Percentiles rank a stretch among this genome's conserved stretches.
Evolutionary conservation across 331 rosid genomes (phyloP).

Genomic region (Dryas integrifolia): DNA sequence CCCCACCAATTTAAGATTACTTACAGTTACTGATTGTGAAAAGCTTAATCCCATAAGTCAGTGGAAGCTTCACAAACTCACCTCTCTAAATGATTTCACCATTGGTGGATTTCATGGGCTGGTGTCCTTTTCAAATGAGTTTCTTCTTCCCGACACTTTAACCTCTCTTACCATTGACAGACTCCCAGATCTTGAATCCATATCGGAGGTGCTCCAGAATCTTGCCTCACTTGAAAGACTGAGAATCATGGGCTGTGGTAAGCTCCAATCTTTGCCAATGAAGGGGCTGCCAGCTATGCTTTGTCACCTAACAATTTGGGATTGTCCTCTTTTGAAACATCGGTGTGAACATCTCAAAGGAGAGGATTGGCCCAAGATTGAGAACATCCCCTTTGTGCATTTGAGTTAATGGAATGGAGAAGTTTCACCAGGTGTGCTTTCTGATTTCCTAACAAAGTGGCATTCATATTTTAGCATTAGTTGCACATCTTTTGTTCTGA

Average conservation of each 20-base stretch:
- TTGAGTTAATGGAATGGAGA: neutral
- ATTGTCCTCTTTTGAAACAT: neutral
- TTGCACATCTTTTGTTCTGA: neutral
- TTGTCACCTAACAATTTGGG: neutral
- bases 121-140: neutral
- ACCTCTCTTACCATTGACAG: neutral
- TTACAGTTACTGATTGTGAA: neutral
- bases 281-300: conserved; percentile 8
- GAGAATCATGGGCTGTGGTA: neutral
- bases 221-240: neutral
- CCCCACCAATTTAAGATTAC: conserved; percentile 12
- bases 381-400: neutral
- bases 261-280: conserved; percentile 2
- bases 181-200: conserved; percentile 20
- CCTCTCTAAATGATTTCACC: neutral
- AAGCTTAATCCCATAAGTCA: conserved; percentile 4
- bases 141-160: neutral
- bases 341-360: conserved; percentile 4
- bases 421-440: conserved; percentile 5
- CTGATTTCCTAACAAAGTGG: neutral
- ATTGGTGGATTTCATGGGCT: conserved; percentile 12
- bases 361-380: conserved; percentile 14
- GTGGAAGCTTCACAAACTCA: conserved; percentile 3
- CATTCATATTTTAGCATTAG: neutral
- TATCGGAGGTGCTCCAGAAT: conserved; percentile 1